A percentile compares a stretch with the other conserved stretches of the same genome.
These are phyloP conservation scores for Candida morakotiae DNA, from an alignment of 805 yeast species.

Conservation along the genomic window DNA sequence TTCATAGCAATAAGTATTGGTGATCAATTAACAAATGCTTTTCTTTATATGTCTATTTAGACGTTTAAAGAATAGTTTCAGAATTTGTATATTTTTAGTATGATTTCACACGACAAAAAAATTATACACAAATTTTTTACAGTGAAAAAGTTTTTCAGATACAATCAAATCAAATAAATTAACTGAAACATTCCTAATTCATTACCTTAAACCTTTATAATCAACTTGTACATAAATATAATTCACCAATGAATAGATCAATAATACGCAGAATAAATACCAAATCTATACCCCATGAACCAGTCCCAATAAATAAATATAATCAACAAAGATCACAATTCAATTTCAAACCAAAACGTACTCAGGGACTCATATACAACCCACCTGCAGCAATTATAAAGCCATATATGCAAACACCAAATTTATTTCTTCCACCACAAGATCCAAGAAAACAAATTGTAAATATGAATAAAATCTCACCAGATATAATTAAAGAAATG, in stretches of 20 bases:
- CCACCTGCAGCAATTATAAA: conserved; percentile 50
- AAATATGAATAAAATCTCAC: conserved; percentile 23
- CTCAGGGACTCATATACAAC: conserved; percentile 57
- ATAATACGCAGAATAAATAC: conserved; percentile 10
- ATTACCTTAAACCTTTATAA: too few relatives aligned
- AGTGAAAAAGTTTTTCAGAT: conserved; percentile 1
- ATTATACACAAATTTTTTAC: background rate
- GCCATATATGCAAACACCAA: conserved; percentile 59
- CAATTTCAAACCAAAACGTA: conserved; percentile 54
- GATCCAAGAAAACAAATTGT: conserved; percentile 52
- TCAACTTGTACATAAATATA: background rate
- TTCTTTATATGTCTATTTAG: too few relatives aligned
- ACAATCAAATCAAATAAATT: background rate
- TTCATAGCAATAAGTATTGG: too few relatives aligned
- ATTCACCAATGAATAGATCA: conserved; percentile 5
- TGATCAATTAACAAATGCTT: too few relatives aligned
- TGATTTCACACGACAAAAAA: conserved; percentile 4
- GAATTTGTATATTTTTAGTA: background rate
- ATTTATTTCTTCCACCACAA: conserved; percentile 57
- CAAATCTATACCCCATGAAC: conserved; percentile 28
- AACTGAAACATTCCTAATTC: background rate
- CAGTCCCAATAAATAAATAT: conserved; percentile 49
- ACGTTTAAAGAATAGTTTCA: too few relatives aligned
- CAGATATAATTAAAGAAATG: conserved; percentile 31
- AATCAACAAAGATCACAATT: conserved; percentile 62